Base-by-base conservation (phyloP, 2,329 filamentous ascomycete genomes). In the Fusarium ambrosium region DNA sequence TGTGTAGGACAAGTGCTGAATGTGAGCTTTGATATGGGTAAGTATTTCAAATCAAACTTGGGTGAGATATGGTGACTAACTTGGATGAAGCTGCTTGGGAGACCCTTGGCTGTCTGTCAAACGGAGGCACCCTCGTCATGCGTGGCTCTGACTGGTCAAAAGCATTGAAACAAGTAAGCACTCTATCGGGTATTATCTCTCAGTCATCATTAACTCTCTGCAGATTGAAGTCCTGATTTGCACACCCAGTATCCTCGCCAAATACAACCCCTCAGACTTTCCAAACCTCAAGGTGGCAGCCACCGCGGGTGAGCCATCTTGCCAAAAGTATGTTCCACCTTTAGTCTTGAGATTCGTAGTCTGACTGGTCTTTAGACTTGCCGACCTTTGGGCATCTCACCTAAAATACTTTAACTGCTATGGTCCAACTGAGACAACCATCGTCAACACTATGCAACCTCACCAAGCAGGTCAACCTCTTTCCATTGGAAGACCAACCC, bases 11-110 rank as follows among this genome's bases (percentile, higher is more conserved):
- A 90, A 70, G 83, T 90, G 0, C 80, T 91, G 24, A 91, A 87
- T 64, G 86, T 91, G 27, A 87, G 87, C 39, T 91, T 91, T 72
- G 89, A 91, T 73, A 91, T 91, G 89, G 88, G 89, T 89, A 82
- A 73, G 86, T 80, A 4, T 8, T 43, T 41, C 41, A 43, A 43
- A 43, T 43, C n/a, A 43, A 43, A 14, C 20, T 43, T 43, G 11
- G n/a, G 20, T 22, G 20, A 43, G 6, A 10, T 4, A 4, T 8
- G 7, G 36, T 58, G 62, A 20, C 39, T 64, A 22, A 66, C 32
- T 13, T 10, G 34, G 6, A 8, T 18, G 14, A 41, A 89, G 89
- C 87, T 43, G 88, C 89, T 11, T 91, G 89, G 89, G 89, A 91
- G 69, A 89, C 90, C 8, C 83, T 91, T 4, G 86, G 84, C 1